These are phyloP conservation scores for Tetrahymena malaccensis DNA, from an alignment of 73 alveolate genomes.

Conservation along the genomic window DNA sequence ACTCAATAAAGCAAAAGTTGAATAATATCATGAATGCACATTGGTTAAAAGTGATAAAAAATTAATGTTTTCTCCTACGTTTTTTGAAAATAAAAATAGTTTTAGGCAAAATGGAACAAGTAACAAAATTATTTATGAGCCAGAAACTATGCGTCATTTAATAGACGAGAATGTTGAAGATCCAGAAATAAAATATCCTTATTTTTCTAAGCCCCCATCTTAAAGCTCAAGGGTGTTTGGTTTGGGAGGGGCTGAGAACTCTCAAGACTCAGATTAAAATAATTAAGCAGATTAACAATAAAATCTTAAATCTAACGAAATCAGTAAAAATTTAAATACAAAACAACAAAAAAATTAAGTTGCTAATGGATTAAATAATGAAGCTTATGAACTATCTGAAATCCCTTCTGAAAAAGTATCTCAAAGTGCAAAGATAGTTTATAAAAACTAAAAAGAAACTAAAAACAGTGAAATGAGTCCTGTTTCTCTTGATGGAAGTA, in stretches of 20 bases:
- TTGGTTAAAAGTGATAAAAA: not conserved
- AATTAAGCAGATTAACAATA: not conserved
- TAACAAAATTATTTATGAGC: not conserved
- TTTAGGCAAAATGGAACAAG: not conserved
- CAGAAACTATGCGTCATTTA: not conserved
- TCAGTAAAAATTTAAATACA: not conserved
- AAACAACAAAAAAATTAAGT: not conserved
- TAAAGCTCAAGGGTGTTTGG: not conserved
- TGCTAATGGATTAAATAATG: not conserved
- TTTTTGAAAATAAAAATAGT: not conserved
- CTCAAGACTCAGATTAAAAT: not conserved
- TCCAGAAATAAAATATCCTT: not conserved
- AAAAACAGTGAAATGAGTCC: not conserved
- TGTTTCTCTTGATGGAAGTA: not conserved
- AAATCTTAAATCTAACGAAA: not conserved
- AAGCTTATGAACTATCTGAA: not conserved
- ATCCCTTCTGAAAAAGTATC: not conserved
- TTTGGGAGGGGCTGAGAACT: not conserved
- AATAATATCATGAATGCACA: not conserved
- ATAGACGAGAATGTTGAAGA: not conserved
- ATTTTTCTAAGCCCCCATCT: not conserved
- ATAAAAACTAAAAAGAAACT: not conserved
- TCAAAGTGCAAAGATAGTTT: not conserved
- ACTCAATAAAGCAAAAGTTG: not conserved
- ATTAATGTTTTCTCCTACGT: not conserved